These are phyloP conservation scores for Trichoderma semiorbis DNA, from an alignment of 2,329 filamentous ascomycete genomes.

Conservation along the genomic window DNA sequence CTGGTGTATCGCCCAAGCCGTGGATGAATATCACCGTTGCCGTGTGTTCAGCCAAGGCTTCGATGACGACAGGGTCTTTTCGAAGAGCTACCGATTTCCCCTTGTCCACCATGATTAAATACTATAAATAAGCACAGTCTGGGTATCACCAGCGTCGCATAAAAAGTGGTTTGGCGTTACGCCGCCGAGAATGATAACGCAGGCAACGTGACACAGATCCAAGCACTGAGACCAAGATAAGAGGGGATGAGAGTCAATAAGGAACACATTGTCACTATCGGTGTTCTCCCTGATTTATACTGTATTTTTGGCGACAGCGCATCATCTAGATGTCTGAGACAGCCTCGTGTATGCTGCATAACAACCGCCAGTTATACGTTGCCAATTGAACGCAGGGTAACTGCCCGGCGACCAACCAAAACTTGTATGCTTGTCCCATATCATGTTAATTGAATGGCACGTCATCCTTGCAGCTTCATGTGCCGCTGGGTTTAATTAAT, in stretches of 20 bases:
- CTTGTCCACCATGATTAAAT: not conserved
- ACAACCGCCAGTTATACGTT: not conserved
- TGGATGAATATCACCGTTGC: conserved; percentile 94
- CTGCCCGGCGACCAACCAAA: not conserved
- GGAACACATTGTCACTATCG: not conserved
- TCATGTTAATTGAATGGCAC: not conserved
- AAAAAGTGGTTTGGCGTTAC: not conserved
- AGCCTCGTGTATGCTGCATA: not conserved
- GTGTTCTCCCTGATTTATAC: not conserved
- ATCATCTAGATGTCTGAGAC: not conserved
- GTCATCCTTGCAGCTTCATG: not conserved
- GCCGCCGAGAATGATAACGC: not conserved
- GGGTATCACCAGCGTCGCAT: not conserved
- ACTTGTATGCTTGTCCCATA: not conserved
- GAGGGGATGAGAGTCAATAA: not conserved
- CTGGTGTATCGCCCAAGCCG: conserved; percentile 80
- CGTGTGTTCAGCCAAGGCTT: conserved; percentile 78
- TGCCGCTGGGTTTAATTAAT: not conserved
- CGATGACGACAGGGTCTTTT: conserved; percentile 64
- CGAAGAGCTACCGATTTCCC: conserved; percentile 19
- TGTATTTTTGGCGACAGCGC: not conserved
- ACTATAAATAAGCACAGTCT: not conserved
- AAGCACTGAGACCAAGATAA: not conserved
- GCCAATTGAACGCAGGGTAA: not conserved
- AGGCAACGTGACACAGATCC: not conserved